Evolutionary conservation across 2,329 filamentous ascomycete species (phyloP).

Genomic region (Penicillium sp.): DNA sequence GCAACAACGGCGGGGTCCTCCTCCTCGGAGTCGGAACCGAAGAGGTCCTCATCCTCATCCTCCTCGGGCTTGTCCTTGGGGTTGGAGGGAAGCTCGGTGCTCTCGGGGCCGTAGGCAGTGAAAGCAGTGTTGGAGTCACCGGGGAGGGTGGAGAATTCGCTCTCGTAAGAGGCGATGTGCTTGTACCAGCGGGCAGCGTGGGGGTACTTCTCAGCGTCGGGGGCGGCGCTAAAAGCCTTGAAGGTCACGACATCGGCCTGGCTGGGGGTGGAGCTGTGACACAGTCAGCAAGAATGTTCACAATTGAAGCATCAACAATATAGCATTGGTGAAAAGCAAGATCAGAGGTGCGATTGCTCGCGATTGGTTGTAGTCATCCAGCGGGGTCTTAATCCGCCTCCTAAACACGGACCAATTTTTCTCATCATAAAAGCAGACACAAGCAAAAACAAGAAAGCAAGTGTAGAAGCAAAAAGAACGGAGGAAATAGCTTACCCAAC

Average conservation of each 20-base stretch:
- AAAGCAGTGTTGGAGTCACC: conserved; percentile 88
- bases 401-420: conserved; percentile 94
- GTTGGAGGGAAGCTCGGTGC: conserved; percentile 74
- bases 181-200: conserved; percentile 98
- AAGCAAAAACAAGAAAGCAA: conserved; percentile 22
- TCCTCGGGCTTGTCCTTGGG: conserved; percentile 78
- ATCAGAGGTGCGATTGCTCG: conserved; percentile 77
- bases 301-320: background rate
- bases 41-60: conserved; percentile 88
- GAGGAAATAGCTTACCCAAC: conserved; percentile 64
- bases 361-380: conserved; percentile 75
- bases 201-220: conserved; percentile 84
- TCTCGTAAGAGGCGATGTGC: conserved; percentile 91
- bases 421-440: conserved; percentile 65
- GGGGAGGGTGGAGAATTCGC: conserved; percentile 85
- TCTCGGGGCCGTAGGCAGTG: conserved; percentile 89
- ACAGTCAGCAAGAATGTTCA: conserved; percentile 17
- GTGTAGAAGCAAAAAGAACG: conserved; percentile 6
- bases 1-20: conserved; percentile 84
- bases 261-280: conserved; percentile 64
- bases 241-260: conserved; percentile 96
- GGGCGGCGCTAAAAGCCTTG: conserved; percentile 79
- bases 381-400: conserved; percentile 92
- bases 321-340: conserved; percentile 10
- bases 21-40: conserved; percentile 91